Evolutionary conservation across 2,329 filamentous ascomycete genomes (phyloP), one percentile per base, ranked within the genome.

Genomic region (Cladophialophora bantiana): DNA sequence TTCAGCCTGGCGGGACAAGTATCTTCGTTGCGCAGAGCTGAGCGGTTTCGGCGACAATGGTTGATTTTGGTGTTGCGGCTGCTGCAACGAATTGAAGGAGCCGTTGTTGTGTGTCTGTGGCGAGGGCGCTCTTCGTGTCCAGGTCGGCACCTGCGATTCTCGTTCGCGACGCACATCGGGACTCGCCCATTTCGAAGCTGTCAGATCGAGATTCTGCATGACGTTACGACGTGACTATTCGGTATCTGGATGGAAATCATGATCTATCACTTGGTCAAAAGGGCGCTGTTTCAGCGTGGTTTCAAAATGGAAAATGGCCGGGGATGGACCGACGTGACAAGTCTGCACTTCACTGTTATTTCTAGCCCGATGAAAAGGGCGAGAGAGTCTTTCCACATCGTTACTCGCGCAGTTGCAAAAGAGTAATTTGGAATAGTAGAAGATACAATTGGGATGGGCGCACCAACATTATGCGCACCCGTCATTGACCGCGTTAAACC

Each of bases 121-220:
- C 35, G 68, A 70, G n/a, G 56, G 38, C 12, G 65, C 48, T 55
- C 63, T 20, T 20, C 56, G 50, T 10, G 45, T 31, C 59, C 59
- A 53, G n/a, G 32, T 12, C 3, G 45, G 40, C 32, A 12, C 40
- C n/a, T 66, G 68, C 42, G 62, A 62, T 50, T 68, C 56, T 62
- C 65, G 52, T 34, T 66, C 62, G 31, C 60, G 53, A 9, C 68
- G 65, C 15, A 68, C 68, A 18, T 70, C 66, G 9, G 68, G 66
- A 59, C 66, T 70, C 26, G 68, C 68, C 68, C 68, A 70, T 36
- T 64, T 63, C 26, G 68, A 70, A 40, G 68, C 68, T 12, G 65
- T 68, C 6, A 70, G 54, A 40, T 70, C 68, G 18, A 34, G 61
- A 50, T 58, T 59, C 42, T 52, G 66, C 63, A 64, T 66, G 31